Evolutionary conservation across 257 asterid genomes (phyloP).

Genomic region (Handroanthus guayacan): DNA sequence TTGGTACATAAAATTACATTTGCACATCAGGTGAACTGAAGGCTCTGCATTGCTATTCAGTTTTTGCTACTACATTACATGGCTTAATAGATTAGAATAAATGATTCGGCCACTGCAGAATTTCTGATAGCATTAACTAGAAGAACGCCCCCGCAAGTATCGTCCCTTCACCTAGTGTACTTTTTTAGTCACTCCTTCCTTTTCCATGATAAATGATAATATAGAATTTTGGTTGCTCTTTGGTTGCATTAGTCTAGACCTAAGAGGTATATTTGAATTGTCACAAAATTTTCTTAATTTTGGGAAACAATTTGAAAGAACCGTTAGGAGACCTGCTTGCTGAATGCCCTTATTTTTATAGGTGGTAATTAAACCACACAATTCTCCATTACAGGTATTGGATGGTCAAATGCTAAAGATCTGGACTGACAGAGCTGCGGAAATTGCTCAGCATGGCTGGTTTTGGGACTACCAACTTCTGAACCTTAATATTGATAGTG

Average conservation of each 20-base stretch:
- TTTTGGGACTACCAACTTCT: constrained; percentile 80
- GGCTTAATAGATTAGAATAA: neutral
- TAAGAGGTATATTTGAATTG: neutral
- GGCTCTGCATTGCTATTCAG: neutral
- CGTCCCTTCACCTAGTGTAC: neutral
- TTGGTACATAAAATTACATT: neutral
- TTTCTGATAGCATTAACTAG: neutral
- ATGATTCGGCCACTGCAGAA: neutral
- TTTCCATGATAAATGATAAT: neutral
- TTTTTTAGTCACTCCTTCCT: neutral
- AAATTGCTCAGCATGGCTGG: constrained; percentile 89
- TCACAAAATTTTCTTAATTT: no score
- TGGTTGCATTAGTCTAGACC: neutral
- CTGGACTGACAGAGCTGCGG: constrained; percentile 86
- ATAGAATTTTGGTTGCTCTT: neutral
- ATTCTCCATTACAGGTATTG: constrained; percentile 64
- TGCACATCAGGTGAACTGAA: neutral
- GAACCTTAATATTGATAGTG: constrained; percentile 83
- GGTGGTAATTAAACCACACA: constrained; percentile 20
- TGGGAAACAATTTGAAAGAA: no score
- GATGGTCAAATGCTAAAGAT: constrained; percentile 96
- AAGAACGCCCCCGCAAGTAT: neutral
- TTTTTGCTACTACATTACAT: constrained; percentile 13
- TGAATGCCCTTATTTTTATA: neutral
- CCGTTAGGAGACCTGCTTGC: neutral